Evolutionary conservation across 2,329 filamentous ascomycete genomes (phyloP).

Genomic region (Monosporascus sp.): DNA sequence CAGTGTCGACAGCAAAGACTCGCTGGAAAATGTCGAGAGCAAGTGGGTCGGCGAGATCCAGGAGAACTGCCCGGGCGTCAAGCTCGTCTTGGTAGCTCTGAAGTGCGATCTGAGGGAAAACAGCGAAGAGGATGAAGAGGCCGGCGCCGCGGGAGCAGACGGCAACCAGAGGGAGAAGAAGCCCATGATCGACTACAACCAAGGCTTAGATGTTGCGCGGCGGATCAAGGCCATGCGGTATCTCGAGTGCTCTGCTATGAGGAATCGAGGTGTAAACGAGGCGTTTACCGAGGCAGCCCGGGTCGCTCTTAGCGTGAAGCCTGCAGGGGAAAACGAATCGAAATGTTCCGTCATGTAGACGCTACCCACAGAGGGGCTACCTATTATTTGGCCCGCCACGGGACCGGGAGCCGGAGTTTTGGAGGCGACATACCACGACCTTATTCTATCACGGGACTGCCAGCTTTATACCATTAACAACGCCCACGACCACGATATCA

Average conservation of each 20-base stretch:
- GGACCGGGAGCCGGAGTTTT: background rate
- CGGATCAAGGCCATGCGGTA: conserved; percentile 91
- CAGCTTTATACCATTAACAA: background rate
- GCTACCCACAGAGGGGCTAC: background rate
- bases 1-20: conserved; percentile 92
- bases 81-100: conserved; percentile 88
- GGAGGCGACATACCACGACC: background rate
- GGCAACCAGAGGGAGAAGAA: conserved; percentile 51
- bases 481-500: background rate
- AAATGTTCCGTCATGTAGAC: conserved; percentile 56
- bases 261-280: conserved; percentile 96
- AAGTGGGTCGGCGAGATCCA: conserved; percentile 99
- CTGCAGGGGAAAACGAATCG: conserved; percentile 52
- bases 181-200: conserved; percentile 81
- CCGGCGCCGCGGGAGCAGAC: conserved; percentile 30
- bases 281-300: conserved; percentile 96
- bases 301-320: conserved; percentile 74
- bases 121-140: conserved; percentile 63
- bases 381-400: background rate
- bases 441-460: background rate
- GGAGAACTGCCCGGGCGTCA: conserved; percentile 94
- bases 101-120: conserved; percentile 94
- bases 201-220: conserved; percentile 84
- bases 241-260: conserved; percentile 96
- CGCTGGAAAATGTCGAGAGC: conserved; percentile 94